These are phyloP conservation scores for Chrysoporthe puriensis DNA, from an alignment of 2,329 filamentous ascomycete species.

Conservation along the genomic window DNA sequence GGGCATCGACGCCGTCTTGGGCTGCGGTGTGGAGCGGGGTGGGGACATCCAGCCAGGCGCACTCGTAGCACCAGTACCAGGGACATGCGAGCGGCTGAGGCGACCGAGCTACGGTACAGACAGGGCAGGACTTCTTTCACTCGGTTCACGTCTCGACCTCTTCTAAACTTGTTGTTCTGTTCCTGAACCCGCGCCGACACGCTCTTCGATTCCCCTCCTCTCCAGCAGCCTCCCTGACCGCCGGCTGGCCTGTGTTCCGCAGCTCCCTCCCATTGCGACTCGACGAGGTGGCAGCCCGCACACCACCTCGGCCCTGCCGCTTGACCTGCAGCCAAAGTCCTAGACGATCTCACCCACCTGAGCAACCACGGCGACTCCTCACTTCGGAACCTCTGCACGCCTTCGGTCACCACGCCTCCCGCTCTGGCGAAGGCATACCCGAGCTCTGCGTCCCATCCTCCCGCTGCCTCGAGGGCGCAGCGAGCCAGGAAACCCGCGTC, in stretches of 20 bases:
- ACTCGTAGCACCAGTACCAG: background rate
- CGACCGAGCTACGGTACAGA: background rate
- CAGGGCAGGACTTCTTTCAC: constrained; percentile 5
- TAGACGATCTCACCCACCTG: constrained; percentile 19
- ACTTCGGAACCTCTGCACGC: constrained; percentile 20
- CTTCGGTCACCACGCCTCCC: constrained; percentile 3
- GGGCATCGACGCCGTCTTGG: background rate
- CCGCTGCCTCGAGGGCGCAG: background rate
- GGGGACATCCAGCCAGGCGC: constrained; percentile 6
- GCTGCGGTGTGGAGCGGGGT: constrained; percentile 7
- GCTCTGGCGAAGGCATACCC: background rate
- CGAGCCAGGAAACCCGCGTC: constrained; percentile 9
- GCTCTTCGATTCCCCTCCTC: background rate
- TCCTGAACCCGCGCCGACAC: background rate
- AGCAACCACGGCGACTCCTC: constrained; percentile 16
- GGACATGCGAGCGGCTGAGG: background rate
- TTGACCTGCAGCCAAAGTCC: constrained; percentile 12
- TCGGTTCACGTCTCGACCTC: background rate
- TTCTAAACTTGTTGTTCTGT: background rate
- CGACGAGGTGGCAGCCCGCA: constrained; percentile 11
- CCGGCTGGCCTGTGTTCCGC: background rate
- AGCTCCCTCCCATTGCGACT: constrained; percentile 10
- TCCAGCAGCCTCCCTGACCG: background rate
- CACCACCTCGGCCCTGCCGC: background rate
- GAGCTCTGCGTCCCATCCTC: background rate